Percentiles rank a stretch among this genome's conserved stretches.
phyloP scores from a whole-genome alignment of 129 eudicot genomes.

The Rutidosis leptorrhynchoides region DNA sequence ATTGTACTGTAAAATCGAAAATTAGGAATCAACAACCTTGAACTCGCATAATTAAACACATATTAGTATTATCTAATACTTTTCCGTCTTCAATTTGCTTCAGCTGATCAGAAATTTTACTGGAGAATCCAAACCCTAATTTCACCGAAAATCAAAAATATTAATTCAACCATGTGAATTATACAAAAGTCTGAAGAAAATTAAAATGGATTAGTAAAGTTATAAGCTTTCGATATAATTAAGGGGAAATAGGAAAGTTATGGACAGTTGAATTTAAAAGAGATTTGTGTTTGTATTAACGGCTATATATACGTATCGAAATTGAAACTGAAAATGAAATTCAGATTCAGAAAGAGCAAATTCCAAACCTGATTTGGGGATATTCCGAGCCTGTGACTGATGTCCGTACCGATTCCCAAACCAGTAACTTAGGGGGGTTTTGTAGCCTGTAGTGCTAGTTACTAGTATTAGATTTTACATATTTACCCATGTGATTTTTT shows the following conservation, averaged over 20 bases:
- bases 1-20: neutral
- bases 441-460: no score
- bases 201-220: neutral
- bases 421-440: no score
- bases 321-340: conserved; percentile 38
- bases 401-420: conserved; percentile 42
- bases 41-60: neutral
- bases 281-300: no score
- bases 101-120: neutral
- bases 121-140: neutral
- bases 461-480: no score
- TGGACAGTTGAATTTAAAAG: conserved; percentile 3
- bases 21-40: conserved; percentile 2
- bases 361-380: conserved; percentile 34
- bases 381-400: conserved; percentile 44
- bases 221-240: neutral
- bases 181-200: neutral
- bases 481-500: no score
- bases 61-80: neutral
- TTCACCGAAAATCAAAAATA: neutral
- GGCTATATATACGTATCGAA: no score
- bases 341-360: conserved; percentile 18
- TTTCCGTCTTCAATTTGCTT: neutral
- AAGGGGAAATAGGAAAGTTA: conserved; percentile 11
- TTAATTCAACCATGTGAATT: neutral